Evolutionary conservation across 345 rosid species (phyloP).

Genomic region (Eutrema yunnanense): DNA sequence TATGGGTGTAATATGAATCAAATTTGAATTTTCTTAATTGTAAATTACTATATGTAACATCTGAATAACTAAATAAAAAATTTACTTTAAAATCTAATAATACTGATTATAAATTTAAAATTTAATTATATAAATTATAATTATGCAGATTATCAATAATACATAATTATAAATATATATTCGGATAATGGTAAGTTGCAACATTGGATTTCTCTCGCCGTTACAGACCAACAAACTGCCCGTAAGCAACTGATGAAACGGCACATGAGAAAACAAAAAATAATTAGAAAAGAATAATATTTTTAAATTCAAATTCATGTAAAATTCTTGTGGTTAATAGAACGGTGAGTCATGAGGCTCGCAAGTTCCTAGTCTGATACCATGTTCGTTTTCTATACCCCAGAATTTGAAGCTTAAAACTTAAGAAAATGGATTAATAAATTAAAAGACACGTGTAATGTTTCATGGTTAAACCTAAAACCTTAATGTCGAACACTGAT

Average conservation of each 20-base stretch:
- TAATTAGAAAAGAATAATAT: too few relatives aligned
- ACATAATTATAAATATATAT: too few relatives aligned
- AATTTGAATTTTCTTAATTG: too few relatives aligned
- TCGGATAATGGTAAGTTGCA: not conserved
- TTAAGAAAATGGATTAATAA: not conserved
- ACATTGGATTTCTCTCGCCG: conserved; percentile 4
- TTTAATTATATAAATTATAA: too few relatives aligned
- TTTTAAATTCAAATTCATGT: not conserved
- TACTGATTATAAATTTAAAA: too few relatives aligned
- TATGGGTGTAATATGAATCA: too few relatives aligned
- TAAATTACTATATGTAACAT: too few relatives aligned
- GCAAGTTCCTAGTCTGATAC: not conserved
- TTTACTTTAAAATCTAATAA: too few relatives aligned
- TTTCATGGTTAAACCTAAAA: not conserved
- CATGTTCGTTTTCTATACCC: not conserved
- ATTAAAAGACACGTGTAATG: not conserved
- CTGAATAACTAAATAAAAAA: too few relatives aligned
- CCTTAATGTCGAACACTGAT: not conserved
- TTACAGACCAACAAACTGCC: not conserved
- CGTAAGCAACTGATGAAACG: conserved; percentile 12
- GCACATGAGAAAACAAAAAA: not conserved
- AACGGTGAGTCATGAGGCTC: not conserved
- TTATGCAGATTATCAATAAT: too few relatives aligned
- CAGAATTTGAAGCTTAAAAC: not conserved
- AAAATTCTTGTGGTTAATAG: not conserved